Base-by-base conservation (phyloP, 139 green algal species). In the Axilococcus clingmanii region DNA sequence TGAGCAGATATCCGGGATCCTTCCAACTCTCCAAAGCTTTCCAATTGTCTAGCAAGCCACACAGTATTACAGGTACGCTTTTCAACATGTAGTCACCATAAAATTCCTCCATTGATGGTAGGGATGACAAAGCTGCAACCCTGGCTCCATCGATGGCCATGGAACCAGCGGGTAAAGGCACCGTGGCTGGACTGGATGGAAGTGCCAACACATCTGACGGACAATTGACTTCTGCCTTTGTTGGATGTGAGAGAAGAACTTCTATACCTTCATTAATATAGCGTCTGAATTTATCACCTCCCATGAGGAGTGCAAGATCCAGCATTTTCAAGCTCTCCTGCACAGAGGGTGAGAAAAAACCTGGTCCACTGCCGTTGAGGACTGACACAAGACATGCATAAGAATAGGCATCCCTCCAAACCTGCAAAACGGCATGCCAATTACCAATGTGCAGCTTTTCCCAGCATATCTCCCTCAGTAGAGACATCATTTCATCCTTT, bases 361-460 rank as follows among this genome's bases (percentile, higher is more conserved):
- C 12, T 43, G 9, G n/a, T n/a, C 36, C 12, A 24, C 9, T 43
- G 36, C 11, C 36, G 2, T 15, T 5, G 19, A 43, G 36, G 9
- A 17, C 36, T 24, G 37, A 32, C 16, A 89, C 54, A 19, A 93
- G 17, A 54, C 65, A 74, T 11, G 64, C 58, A 9, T 83, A 46
- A 4, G 53, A 53, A 63, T 92, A 95, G 3, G 72, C 61, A 44
- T 95, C 81, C 0, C 87, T 57, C 87, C 87, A 95, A 38, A 77
- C 66, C 48, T 69, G 4, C 0, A 32, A n/a, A 22, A 94, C 81
- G 20, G 72, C 57, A 24, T 74, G 72, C 86, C 86, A 95, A 49
- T 76, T 59, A 7, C 86, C 86, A 12, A 71, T 77, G 67, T 95
- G 85, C 36, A 95, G 73, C 72, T 89, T 80, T 59, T 91, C 79